Base-by-base conservation (phyloP, 1,284 basidiomycete species). In the Tausonia pullulans region DNA sequence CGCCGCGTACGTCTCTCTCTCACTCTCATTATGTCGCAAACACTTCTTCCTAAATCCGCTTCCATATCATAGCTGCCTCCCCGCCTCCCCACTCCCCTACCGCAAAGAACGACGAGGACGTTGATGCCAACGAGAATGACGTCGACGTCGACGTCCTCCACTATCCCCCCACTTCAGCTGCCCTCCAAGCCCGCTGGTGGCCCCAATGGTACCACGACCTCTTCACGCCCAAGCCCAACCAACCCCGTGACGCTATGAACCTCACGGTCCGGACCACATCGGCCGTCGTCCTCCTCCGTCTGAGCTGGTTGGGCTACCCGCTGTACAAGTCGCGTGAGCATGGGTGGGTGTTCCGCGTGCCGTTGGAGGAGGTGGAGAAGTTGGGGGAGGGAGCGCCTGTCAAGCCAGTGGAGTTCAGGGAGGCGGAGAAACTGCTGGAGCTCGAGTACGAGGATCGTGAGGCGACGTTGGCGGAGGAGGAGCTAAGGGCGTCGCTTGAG, bases 161-260 rank as follows among this genome's bases (percentile, higher is more conserved):
- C 27, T 27, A 27, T 27, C 27, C 27, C 27, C 27, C 27, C 27
- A 27, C 27, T 27, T 27, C 49, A 16, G 53, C 54, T 13, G 64
- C 68, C 13, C 61, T 60, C n/a, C 39, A 58, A 40, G 58, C 61
- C 14, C 13, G 64, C 27, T 74, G 71, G 52, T 84, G 83, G 83
- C 95, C 94, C 0, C 90, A 92, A 72, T 99, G 96, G 95, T 99
- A 92, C 74, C 95, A 89, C 90, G 92, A 98, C 51, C 82, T 93
- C 59, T 77, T 79, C 59, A 72, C 74, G 9, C 74, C 79, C 0
- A 70, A 71, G 4, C 66, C 71, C 1, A 71, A 71, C 6, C 68
- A 72, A 51, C 64, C 68, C 14, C 62, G 65, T 10, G 78, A 79
- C 39, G 71, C 85, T 2, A 81, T 97, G 44, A 91, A 96, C 71